Base-by-base conservation (phyloP, 352 stramenopile genomes). In the Phytophthora kernoviae region DNA sequence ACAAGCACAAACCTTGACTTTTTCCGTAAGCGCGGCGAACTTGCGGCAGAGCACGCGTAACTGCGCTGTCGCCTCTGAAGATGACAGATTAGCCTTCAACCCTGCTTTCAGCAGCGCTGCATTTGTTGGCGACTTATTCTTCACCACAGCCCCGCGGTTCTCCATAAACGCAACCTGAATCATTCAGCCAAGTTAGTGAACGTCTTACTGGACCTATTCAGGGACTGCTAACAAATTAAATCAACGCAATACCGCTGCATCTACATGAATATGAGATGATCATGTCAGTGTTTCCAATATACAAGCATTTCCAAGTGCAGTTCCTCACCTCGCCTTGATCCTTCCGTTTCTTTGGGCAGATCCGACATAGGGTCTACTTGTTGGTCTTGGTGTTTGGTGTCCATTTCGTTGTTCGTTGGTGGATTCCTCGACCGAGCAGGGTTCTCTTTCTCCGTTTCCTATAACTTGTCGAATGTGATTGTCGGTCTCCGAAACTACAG, bases 1-100 rank as follows among this genome's bases (percentile, higher is more conserved):
- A 26, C 30, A 5, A 3, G 12, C 18, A 33, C 46, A 1, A 50
- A 90, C 83, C 70, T 94, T 93, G 45, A 95, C 84, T 85, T 92
- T 95, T 18, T 95, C 81, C 0, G 77, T 88, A 15, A 93, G 72
- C 5, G 83, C 77, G 2, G 86, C 86, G 54, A 95, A 95, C 56
- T 95, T 95, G 26, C 84, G 80, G 36, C 86, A 95, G 4, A 95
- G 59, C 24, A 93, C 81, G 40, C 87, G 87, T 32, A 95, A 62
- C 26, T 95, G 86, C 14, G 84, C 73, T 3, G 81, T 93, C 8
- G 84, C 86, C 56, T 93, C 79, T 0, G 78, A 69, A 7, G 77
- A 66, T 26, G 81, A 89, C 21, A 93, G 57, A 44, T 88, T 91
- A 7, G 65, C 20, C 45, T 81, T 85, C 17, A 90, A 33, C n/a